Percentiles rank a stretch among this genome's conserved stretches.
These are phyloP conservation scores for Setaria italica DNA, from an alignment of 202 grass and related monocot species.

Conservation along the genomic window DNA sequence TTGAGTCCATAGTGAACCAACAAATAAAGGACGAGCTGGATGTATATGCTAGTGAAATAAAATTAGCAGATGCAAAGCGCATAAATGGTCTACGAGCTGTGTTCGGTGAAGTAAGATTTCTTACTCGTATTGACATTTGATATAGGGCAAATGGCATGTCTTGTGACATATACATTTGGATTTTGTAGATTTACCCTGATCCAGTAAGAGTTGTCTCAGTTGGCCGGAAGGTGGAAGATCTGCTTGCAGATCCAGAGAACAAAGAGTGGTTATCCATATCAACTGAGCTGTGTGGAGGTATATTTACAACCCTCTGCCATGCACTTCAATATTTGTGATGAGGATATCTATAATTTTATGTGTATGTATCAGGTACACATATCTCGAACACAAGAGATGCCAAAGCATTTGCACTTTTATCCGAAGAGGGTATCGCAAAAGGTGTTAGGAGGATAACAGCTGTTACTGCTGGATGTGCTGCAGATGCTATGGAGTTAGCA, in stretches of 20 bases:
- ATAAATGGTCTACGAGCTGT: constrained; percentile 89
- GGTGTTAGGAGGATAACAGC: constrained; percentile 95
- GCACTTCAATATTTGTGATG: constrained; percentile 4
- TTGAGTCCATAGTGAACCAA: constrained; percentile 95
- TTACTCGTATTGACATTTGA: constrained; percentile 18
- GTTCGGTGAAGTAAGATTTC: constrained; percentile 78
- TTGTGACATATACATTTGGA: constrained; percentile 6
- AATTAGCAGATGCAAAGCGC: constrained; percentile 65
- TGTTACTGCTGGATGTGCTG: constrained; percentile 84
- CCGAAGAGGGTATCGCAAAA: constrained; percentile 97
- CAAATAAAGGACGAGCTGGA: constrained; percentile 86
- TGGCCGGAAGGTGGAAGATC: constrained; percentile 82
- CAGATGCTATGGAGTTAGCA: constrained; percentile 71
- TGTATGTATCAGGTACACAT: constrained; percentile 76
- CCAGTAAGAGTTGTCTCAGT: constrained; percentile 94
- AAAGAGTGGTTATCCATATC: constrained; percentile 95
- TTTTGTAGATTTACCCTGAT: constrained; percentile 86
- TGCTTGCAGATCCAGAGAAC: constrained; percentile 77
- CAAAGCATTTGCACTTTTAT: constrained; percentile 87
- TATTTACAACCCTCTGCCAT: constrained; percentile 15
- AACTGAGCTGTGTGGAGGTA: constrained; percentile 96
- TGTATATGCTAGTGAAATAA: constrained; percentile 83
- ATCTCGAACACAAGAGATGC: constrained; percentile 91
- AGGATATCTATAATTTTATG: constrained; percentile 6
- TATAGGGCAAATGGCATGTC: not conserved